These are phyloP conservation scores for Aureobasidium pullulans DNA, from an alignment of 2,329 filamentous ascomycete species.

Conservation along the genomic window DNA sequence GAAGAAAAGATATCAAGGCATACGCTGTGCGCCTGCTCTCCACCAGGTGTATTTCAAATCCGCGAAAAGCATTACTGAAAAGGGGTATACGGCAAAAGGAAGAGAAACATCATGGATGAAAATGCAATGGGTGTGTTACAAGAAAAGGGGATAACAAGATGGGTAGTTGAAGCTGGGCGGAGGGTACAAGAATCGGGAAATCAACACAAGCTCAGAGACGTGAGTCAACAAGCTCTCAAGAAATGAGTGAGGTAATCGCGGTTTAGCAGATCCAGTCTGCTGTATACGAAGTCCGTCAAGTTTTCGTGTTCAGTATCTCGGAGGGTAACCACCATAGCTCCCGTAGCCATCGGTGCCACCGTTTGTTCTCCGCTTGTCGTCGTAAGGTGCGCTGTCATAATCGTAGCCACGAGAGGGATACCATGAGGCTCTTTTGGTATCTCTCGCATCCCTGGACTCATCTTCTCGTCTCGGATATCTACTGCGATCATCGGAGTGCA, in stretches of 20 bases:
- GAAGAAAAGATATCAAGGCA: neutral
- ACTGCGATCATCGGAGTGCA: slow-evolving; percentile 12
- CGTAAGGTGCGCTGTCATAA: neutral
- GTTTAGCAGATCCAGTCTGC: no score
- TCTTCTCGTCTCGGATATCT: slow-evolving; percentile 8
- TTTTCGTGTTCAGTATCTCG: neutral
- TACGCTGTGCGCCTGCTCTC: neutral
- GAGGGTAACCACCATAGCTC: neutral
- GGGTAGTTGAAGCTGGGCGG: neutral
- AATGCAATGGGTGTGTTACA: neutral
- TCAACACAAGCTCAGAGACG: no score
- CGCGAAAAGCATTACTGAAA: neutral
- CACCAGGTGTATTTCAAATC: neutral
- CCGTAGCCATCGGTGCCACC: slow-evolving; percentile 13
- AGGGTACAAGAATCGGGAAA: neutral
- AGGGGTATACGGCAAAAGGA: neutral
- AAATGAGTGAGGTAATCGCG: no score
- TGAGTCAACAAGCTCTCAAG: no score
- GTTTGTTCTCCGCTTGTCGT: slow-evolving; percentile 1
- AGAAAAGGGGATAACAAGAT: neutral
- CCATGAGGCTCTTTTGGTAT: neutral
- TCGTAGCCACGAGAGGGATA: neutral
- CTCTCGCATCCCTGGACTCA: neutral
- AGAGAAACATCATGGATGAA: neutral
- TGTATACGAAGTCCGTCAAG: neutral